Conservation (phyloP, 192 early-diverging fungal species). For the Coemansia sp. region DNA sequence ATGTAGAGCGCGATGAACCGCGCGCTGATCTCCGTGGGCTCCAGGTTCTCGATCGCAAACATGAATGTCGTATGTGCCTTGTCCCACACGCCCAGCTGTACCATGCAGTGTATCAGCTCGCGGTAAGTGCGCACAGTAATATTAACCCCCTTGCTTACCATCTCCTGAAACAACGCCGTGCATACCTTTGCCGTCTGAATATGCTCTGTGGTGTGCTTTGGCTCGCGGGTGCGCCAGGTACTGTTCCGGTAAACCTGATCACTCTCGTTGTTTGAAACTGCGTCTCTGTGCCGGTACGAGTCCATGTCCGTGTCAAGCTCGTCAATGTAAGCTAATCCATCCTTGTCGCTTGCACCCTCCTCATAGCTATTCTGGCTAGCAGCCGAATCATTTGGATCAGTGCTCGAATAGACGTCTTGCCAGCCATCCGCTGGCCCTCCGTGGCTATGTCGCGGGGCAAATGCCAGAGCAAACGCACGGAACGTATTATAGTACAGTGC, state of each 20-base stretch:
- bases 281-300: background rate
- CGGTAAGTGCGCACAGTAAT: conserved; percentile 37
- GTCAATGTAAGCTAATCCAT: conserved; percentile 26
- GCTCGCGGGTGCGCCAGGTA: background rate
- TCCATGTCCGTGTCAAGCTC: conserved; percentile 22
- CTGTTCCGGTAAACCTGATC: background rate
- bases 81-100: conserved; percentile 29
- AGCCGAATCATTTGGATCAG: background rate
- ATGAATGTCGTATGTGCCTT: conserved; percentile 43
- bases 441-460: background rate
- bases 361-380: background rate
- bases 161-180: conserved; percentile 38
- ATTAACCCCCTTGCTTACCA: conserved; percentile 20
- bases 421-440: background rate
- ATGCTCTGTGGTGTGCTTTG: conserved; percentile 11
- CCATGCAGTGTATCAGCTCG: conserved; percentile 45
- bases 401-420: background rate
- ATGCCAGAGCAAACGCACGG: conserved; percentile 29
- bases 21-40: conserved; percentile 13
- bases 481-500: conserved; percentile 42
- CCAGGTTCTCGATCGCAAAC: conserved; percentile 42
- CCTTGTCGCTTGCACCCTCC: background rate
- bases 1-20: conserved; percentile 32
- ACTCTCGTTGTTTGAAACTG: background rate
- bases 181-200: conserved; percentile 37